Evolutionary conservation across 345 rosid species (phyloP).

Genomic region (Syzygium oleosum): DNA sequence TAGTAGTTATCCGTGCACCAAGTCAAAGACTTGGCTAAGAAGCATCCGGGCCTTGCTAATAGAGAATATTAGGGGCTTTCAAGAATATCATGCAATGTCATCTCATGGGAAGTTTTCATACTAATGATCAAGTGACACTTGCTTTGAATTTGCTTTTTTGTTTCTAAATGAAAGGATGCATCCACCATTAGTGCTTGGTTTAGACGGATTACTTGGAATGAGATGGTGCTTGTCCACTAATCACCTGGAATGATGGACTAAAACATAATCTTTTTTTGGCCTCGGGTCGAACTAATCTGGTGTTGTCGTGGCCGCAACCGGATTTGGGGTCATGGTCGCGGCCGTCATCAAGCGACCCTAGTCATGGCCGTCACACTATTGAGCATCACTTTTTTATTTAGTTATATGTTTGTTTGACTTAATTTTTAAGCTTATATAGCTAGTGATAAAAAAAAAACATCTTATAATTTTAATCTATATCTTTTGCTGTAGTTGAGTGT

Average conservation of each 20-base stretch:
- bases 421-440: neutral
- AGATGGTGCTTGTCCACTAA: neutral
- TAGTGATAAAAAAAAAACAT: neutral
- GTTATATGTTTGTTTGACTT: neutral
- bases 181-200: neutral
- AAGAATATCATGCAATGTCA: neutral
- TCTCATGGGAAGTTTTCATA: neutral
- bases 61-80: too few relatives aligned
- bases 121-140: neutral
- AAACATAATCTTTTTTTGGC: too few relatives aligned
- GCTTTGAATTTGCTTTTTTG: neutral
- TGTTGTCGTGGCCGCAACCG: rapidly evolving
- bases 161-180: neutral
- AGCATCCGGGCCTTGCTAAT: neutral
- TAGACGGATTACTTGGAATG: neutral
- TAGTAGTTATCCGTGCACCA: neutral
- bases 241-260: neutral
- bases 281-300: too few relatives aligned
- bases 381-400: neutral
- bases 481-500: neutral
- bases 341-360: neutral
- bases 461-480: neutral
- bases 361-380: rapidly evolving
- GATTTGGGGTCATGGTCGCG: neutral
- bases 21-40: neutral